phyloP scores from a whole-genome alignment of 129 eudicot genomes.

The Chrysanthemum makinoi region DNA sequence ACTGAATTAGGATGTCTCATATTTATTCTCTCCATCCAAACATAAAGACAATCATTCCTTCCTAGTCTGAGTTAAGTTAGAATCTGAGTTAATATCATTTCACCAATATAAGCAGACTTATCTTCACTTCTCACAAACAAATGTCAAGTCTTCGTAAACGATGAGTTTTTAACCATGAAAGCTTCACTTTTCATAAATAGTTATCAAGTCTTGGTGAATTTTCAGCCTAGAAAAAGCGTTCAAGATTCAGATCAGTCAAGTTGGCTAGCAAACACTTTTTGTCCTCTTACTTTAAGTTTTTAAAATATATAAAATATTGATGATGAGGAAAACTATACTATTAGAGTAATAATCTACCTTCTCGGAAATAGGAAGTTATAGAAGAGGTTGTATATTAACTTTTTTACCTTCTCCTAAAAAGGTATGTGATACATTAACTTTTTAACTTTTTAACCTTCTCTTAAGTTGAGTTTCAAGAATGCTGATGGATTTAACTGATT shows the following conservation, averaged over 20 bases:
- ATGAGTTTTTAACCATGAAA: conserved; percentile 9
- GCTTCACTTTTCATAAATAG: no score
- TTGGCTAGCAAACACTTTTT: no score
- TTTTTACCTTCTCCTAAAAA: background rate
- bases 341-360: background rate
- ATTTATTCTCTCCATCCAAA: background rate
- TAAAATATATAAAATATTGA: background rate
- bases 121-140: no score
- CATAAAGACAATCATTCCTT: background rate
- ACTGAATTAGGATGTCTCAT: background rate
- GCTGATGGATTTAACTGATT: background rate
- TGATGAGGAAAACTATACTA: background rate
- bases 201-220: no score
- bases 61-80: conserved; percentile 4
- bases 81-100: conserved; percentile 3
- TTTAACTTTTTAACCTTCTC: background rate
- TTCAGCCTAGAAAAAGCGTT: no score
- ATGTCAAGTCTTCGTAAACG: conserved; percentile 10
- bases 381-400: no score
- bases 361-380: no score
- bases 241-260: no score
- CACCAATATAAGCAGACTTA: background rate
- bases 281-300: background rate
- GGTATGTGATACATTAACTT: background rate
- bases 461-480: background rate